These are phyloP conservation scores for Alternaria burnsii DNA, from an alignment of 2,329 filamentous ascomycete genomes.

Conservation along the genomic window DNA sequence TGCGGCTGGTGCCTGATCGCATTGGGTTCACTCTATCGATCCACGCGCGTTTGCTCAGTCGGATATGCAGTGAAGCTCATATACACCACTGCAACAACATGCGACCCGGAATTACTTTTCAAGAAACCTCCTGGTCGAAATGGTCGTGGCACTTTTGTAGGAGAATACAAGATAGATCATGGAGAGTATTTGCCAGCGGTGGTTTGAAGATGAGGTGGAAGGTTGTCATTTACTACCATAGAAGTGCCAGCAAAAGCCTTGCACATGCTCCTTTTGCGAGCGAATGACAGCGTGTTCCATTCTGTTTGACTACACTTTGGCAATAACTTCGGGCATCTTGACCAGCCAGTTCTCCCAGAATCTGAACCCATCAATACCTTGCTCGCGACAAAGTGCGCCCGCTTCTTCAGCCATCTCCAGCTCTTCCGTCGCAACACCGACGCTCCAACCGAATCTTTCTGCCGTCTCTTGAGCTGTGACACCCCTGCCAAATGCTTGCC, in stretches of 20 bases:
- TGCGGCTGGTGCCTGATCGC: constrained; percentile 11
- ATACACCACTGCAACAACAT: neutral
- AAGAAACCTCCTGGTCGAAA: neutral
- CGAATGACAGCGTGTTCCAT: neutral
- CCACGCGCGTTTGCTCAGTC: neutral
- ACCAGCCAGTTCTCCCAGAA: constrained; percentile 84
- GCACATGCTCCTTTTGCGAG: neutral
- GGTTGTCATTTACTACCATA: neutral
- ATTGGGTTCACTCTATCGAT: neutral
- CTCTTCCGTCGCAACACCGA: constrained; percentile 94
- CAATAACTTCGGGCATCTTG: constrained; percentile 18
- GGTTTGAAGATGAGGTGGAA: neutral
- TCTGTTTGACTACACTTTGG: neutral
- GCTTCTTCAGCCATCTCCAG: constrained; percentile 96
- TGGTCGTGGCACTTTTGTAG: neutral
- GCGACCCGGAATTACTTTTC: neutral
- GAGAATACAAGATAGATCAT: neutral
- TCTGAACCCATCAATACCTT: constrained; percentile 86
- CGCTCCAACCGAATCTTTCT: constrained; percentile 93
- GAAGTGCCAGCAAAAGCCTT: neutral
- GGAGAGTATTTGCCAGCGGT: neutral
- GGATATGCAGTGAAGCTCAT: neutral
- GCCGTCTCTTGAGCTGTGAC: constrained; percentile 90
- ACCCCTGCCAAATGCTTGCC: constrained; percentile 79
- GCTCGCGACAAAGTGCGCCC: constrained; percentile 87